Conservation (phyloP, 2,329 filamentous ascomycete genomes). For the Penicillium frequentans region DNA sequence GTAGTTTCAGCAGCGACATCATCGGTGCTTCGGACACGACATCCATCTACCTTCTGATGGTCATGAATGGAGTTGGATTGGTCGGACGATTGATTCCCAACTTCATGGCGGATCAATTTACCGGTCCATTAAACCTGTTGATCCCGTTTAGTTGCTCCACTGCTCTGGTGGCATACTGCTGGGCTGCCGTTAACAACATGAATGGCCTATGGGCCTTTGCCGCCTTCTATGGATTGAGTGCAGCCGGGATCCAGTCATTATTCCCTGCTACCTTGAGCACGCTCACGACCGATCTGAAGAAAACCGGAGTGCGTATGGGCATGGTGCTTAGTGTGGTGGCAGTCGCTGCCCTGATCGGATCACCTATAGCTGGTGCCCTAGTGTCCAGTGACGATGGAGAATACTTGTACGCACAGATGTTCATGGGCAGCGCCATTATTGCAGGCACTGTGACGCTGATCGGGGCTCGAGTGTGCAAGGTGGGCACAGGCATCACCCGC, state of each 20-base stretch:
- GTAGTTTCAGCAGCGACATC: conserved; percentile 40
- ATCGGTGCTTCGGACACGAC: conserved; percentile 43
- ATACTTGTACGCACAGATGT: conserved; percentile 55
- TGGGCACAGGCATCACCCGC: conserved; percentile 30
- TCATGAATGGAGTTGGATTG: conserved; percentile 64
- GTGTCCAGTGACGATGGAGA: conserved; percentile 46
- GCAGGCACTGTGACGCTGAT: conserved; percentile 45
- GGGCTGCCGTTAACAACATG: conserved; percentile 57
- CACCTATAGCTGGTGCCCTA: conserved; percentile 56
- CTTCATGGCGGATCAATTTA: conserved; percentile 56
- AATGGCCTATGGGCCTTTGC: conserved; percentile 62
- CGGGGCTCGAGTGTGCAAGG: conserved; percentile 41
- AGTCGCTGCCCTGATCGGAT: conserved; percentile 56
- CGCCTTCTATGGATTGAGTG: conserved; percentile 63
- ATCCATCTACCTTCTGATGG: conserved; percentile 61
- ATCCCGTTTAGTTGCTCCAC: conserved; percentile 51
- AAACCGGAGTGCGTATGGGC: conserved; percentile 57
- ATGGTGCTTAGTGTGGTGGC: conserved; percentile 56
- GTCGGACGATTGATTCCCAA: conserved; percentile 60
- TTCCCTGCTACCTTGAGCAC: conserved; percentile 64
- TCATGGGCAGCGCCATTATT: conserved; percentile 48
- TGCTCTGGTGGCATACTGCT: conserved; percentile 51
- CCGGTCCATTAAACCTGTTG: conserved; percentile 63
- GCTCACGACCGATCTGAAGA: conserved; percentile 54
- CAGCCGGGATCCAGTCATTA: conserved; percentile 63